phyloP scores from a whole-genome alignment of 495 filamentous ascomycete species.

The Neurospora sp. region DNA sequence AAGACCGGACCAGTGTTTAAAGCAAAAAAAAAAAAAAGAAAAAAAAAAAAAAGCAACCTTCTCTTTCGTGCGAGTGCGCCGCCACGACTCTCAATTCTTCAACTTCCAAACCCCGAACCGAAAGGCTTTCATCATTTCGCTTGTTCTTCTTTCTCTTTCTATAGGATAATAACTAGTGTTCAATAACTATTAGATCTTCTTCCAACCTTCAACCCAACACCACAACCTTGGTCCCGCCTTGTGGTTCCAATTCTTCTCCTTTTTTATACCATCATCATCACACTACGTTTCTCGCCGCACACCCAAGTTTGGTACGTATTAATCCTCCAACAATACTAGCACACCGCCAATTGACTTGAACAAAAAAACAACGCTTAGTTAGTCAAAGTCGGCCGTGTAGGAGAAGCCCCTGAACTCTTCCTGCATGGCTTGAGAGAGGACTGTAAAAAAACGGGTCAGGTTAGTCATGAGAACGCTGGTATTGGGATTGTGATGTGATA shows the following conservation, averaged over 20 bases:
- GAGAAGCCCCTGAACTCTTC: conserved; percentile 99
- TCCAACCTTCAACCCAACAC: neutral
- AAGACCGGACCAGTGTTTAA: neutral
- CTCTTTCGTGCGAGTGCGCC: neutral
- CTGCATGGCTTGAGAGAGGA: conserved; percentile 97
- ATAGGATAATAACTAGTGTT: neutral
- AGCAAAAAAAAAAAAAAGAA: neutral
- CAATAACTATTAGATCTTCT: neutral
- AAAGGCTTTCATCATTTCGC: neutral
- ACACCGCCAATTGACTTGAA: neutral
- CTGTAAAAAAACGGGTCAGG: conserved; percentile 36
- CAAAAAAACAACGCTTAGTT: conserved; percentile 5
- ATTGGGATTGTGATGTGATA: neutral
- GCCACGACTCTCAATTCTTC: neutral
- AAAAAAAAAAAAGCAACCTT: neutral
- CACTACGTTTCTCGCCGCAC: neutral
- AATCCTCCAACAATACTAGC: neutral
- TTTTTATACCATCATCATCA: neutral
- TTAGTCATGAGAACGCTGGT: neutral
- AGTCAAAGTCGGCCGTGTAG: conserved; percentile 52
- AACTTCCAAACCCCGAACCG: neutral
- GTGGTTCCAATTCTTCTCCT: neutral
- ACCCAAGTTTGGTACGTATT: neutral
- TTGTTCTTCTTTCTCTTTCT: neutral
- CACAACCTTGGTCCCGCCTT: neutral